A percentile compares a stretch with the other conserved stretches of the same genome.
These are phyloP conservation scores for Auxenochlorella protothecoides DNA, from an alignment of 139 green algal species.

Conservation along the genomic window DNA sequence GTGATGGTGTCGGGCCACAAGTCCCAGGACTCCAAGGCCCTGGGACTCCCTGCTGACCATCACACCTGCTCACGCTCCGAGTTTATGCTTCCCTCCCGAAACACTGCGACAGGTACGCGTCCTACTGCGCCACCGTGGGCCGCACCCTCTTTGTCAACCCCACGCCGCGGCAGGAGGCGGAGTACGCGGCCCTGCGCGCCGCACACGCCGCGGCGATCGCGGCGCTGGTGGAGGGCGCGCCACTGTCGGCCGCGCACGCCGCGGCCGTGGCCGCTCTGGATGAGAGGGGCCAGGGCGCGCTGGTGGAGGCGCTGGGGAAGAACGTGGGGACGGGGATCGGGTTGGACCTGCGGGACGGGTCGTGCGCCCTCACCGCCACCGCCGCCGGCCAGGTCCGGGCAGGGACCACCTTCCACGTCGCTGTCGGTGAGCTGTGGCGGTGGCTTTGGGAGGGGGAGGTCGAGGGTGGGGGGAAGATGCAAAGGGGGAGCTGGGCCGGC, in stretches of 20 bases:
- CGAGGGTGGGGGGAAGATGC: neutral
- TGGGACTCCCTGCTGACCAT: no score
- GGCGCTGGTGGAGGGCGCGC: slow-evolving; percentile 55
- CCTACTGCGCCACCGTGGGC: slow-evolving; percentile 89
- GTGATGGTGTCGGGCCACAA: no score
- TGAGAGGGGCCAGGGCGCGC: slow-evolving; percentile 35
- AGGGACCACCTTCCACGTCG: slow-evolving; percentile 65
- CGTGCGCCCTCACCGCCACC: slow-evolving; percentile 35
- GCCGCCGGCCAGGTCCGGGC: slow-evolving; percentile 30
- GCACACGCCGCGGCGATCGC: slow-evolving; percentile 70
- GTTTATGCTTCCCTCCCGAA: no score
- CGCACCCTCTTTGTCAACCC: slow-evolving; percentile 87
- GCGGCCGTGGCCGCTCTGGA: slow-evolving; percentile 56
- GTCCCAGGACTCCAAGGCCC: no score
- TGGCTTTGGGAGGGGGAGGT: neutral
- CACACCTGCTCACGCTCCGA: no score
- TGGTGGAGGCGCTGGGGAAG: slow-evolving; percentile 66
- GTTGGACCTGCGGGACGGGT: slow-evolving; percentile 68
- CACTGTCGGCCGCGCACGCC: slow-evolving; percentile 52
- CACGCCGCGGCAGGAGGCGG: slow-evolving; percentile 57
- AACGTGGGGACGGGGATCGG: slow-evolving; percentile 87
- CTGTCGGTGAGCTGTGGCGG: slow-evolving; percentile 23
- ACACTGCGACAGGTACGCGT: slow-evolving; percentile 47
- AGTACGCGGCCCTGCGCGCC: slow-evolving; percentile 63
- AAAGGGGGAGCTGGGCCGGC: neutral